Evolutionary conservation across 768 basidiomycete genomes (phyloP), one percentile per base, ranked within the genome.

Genomic region (Auriscalpium vulgare): DNA sequence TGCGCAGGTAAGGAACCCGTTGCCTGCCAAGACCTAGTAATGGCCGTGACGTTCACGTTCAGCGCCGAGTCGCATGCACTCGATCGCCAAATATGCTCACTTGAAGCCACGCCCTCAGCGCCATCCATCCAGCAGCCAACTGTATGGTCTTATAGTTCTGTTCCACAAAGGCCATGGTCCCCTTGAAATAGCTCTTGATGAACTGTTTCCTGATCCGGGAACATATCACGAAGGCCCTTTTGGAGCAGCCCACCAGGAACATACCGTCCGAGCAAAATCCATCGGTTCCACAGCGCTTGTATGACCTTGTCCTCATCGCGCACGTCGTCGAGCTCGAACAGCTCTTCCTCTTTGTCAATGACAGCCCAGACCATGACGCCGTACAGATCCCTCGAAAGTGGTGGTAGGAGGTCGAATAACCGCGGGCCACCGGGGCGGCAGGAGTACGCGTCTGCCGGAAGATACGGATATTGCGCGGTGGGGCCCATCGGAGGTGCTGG

Each of bases 281-380:
- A 91, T 51, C 89, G 66, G 11, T 73, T 80, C 88, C 88, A 91
- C 11, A 91, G 69, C 6, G 87, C 86, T 54, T 82, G 80, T 74
- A 91, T 85, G 8, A 89, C 82, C 66, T 91, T 91, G 56, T 86
- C 81, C 59, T 89, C 86, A 55, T 88, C 87, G 43, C 74, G 73
- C 10, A 89, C 72, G 62, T 89, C 83, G 57, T 87, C 84, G 47
- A 78, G 71, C 58, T 88, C 85, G 55, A 81, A 89, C 0, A 91
- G 74, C 59, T 90, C 88, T 50, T 89, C 89, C 63, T 91, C 88
- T 43, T 80, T 71, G 56, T 89, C 87, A 8, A 86, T 50, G 8
- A 91, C 74, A 40, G 77, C 73, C 88, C 88, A 91, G 3, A 77
- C 76, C 45, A 87, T 73, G 2, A 87, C 69, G 3, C 89, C 89